Evolutionary conservation across 2,329 filamentous ascomycete genomes (phyloP), one percentile per base, ranked within the genome.

Genomic region (Phaeosphaeriaceae sp.): DNA sequence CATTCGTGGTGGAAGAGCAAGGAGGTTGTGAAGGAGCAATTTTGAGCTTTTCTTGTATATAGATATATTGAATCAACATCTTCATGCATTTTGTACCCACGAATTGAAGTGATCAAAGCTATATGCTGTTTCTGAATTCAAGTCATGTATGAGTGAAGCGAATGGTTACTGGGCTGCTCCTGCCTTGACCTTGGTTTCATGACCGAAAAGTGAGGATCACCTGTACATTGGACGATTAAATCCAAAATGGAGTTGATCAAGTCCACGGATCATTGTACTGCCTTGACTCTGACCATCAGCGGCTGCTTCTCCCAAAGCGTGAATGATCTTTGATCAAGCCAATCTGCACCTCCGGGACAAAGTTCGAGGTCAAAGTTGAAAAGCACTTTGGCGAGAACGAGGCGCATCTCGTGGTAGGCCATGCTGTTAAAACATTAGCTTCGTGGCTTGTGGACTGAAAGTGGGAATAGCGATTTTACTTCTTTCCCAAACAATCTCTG

Each of bases 241-340:
- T n/a, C n/a, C n/a, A n/a, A n/a, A n/a, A n/a, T n/a, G n/a, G n/a
- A n/a, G n/a, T n/a, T n/a, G n/a, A n/a, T n/a, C n/a, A n/a, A n/a
- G n/a, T n/a, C n/a, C n/a, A n/a, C n/a, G n/a, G n/a, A n/a, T 35
- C 15, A 40, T 13, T n/a, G 15, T n/a, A 40, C 15, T 15, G 19
- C 22, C 47, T 49, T 68, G 3, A 64, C 22, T 35, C 57, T 61
- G 8, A 67, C 61, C 51, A 54, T 57, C 17, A 71, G 40, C 17
- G 60, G 54, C 3, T 21, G 59, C 43, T 76, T 74, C 57, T 70
- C 55, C 77, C 77, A 78, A 3, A 76, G 60, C 8, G 59, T 64
- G 32, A 67, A 78, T 7, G 65, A 62, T n/a, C 67, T 56, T 56
- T 77, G 75, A 1, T 70, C 52, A 9, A 52, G 23, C 59, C 59